Evolutionary conservation across 805 yeast species (phyloP).

Genomic region (Wickerhamiella sergipiensis): DNA sequence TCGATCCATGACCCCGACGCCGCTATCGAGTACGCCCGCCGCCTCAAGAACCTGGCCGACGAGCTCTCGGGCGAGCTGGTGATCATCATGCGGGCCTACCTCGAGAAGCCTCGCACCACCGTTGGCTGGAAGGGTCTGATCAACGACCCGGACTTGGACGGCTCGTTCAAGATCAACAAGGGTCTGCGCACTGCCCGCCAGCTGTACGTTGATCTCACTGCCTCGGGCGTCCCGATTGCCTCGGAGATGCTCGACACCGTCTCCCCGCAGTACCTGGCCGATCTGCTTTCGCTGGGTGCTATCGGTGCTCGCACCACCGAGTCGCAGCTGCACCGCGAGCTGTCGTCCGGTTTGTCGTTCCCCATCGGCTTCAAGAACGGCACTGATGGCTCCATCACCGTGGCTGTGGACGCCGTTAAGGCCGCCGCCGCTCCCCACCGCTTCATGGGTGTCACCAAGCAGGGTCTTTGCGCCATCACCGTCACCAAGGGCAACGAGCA

Average conservation of each 20-base stretch:
- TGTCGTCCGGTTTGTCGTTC: conserved; percentile 96
- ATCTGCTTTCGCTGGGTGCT: conserved; percentile 86
- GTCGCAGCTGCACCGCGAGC: conserved; percentile 93
- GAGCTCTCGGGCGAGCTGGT: conserved; percentile 65
- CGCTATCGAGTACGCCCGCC: conserved; percentile 74
- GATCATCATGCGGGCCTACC: conserved; percentile 91
- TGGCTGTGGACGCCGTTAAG: conserved; percentile 86
- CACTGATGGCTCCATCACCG: conserved; percentile 87
- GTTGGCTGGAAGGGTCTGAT: conserved; percentile 99
- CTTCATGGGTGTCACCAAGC: conserved; percentile 94
- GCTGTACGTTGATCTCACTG: conserved; percentile 69
- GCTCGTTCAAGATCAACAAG: conserved; percentile 85
- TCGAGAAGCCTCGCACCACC: conserved; percentile 97
- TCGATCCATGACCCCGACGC: conserved; percentile 86
- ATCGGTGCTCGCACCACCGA: conserved; percentile 99
- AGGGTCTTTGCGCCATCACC: conserved; percentile 92
- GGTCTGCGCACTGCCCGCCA: conserved; percentile 81
- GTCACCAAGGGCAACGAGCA: conserved; percentile 91
- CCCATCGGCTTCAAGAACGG: conserved; percentile 98
- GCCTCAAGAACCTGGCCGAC: conserved; percentile 51
- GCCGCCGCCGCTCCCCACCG: conserved; percentile 90
- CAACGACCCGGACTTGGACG: conserved; percentile 91
- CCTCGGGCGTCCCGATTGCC: conserved; percentile 77
- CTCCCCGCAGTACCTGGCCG: conserved; percentile 89
- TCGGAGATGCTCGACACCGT: conserved; percentile 97